A percentile compares a stretch with the other conserved stretches of the same genome.
Conservation (phyloP, 108 stramenopile genomes). For the Skeletonema menzelii region DNA sequence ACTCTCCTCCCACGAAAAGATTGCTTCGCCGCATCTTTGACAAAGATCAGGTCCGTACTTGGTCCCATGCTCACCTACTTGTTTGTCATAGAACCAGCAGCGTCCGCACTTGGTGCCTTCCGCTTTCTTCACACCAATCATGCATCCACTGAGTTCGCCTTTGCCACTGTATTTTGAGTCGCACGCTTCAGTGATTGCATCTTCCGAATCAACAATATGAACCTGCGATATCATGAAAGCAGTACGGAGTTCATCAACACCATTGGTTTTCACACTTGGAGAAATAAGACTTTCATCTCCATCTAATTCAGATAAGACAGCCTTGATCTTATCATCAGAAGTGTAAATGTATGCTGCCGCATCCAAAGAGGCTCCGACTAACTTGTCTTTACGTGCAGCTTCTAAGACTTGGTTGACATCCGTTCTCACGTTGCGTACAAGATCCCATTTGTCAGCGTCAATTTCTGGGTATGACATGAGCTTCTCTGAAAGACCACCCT, state of each 20-base stretch:
- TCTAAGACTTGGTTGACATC: conserved; percentile 90
- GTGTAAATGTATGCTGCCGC: conserved; percentile 79
- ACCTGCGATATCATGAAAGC: conserved; percentile 89
- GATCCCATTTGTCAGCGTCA: conserved; percentile 70
- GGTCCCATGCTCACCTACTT: conserved; percentile 63
- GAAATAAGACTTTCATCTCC: conserved; percentile 74
- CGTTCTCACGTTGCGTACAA: conserved; percentile 75
- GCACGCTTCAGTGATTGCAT: conserved; percentile 51
- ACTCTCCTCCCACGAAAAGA: conserved; percentile 71
- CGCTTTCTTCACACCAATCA: conserved; percentile 82
- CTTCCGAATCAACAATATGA: conserved; percentile 65
- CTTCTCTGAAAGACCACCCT: conserved; percentile 66
- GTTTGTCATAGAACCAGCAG: conserved; percentile 90
- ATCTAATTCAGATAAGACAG: conserved; percentile 58
- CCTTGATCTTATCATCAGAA: conserved; percentile 56
- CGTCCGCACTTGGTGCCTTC: conserved; percentile 84
- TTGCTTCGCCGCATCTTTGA: conserved; percentile 85
- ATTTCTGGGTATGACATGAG: conserved; percentile 53
- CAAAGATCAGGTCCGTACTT: conserved; percentile 69
- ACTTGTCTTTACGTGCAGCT: conserved; percentile 78
- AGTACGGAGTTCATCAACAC: conserved; percentile 89
- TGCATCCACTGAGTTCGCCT: conserved; percentile 67
- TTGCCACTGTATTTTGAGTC: conserved; percentile 66
- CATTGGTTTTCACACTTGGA: conserved; percentile 84
- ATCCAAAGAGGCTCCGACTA: conserved; percentile 89